Evolutionary conservation across 345 rosid genomes (phyloP).

Genomic region (Murraya koenigii): DNA sequence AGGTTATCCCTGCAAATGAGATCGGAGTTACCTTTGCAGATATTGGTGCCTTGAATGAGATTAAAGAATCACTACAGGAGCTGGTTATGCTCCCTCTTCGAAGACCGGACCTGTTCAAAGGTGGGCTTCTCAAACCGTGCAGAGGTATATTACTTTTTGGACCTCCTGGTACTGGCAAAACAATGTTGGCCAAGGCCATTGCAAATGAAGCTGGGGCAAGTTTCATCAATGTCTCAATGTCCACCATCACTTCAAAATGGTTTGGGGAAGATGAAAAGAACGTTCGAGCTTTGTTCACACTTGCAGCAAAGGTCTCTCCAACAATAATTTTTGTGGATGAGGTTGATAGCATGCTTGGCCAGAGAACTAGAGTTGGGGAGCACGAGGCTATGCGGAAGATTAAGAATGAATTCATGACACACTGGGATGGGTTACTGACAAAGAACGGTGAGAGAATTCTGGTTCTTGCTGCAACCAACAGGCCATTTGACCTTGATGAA

Average conservation of each 20-base stretch:
- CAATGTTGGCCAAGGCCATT: constrained; percentile 98
- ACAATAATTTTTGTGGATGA: constrained; percentile 96
- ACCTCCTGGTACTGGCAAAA: constrained; percentile 99
- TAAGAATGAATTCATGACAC: constrained; percentile 96
- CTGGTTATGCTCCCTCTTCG: constrained; percentile 98
- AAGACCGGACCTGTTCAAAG: constrained; percentile 92
- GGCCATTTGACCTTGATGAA: constrained; percentile 99
- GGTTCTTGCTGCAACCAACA: constrained; percentile 98
- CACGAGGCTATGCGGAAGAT: constrained; percentile 99
- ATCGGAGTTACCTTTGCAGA: constrained; percentile 96
- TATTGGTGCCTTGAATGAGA: constrained; percentile 88
- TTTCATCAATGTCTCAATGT: constrained; percentile 98
- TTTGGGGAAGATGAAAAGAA: constrained; percentile 99
- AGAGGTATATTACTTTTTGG: constrained; percentile 95
- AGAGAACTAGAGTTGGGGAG: constrained; percentile 90
- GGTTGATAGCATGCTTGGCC: constrained; percentile 99
- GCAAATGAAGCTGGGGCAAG: constrained; percentile 99
- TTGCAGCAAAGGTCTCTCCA: constrained; percentile 96
- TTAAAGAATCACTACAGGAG: constrained; percentile 92
- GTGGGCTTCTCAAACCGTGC: constrained; percentile 96
- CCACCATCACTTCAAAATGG: constrained; percentile 99
- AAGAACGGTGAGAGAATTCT: constrained; percentile 82
- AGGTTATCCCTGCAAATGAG: constrained; percentile 91
- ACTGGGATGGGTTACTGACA: constrained; percentile 97
- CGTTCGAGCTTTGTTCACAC: constrained; percentile 82